Evolutionary conservation across 768 basidiomycete species (phyloP).

Genomic region (Hericium coralloides): DNA sequence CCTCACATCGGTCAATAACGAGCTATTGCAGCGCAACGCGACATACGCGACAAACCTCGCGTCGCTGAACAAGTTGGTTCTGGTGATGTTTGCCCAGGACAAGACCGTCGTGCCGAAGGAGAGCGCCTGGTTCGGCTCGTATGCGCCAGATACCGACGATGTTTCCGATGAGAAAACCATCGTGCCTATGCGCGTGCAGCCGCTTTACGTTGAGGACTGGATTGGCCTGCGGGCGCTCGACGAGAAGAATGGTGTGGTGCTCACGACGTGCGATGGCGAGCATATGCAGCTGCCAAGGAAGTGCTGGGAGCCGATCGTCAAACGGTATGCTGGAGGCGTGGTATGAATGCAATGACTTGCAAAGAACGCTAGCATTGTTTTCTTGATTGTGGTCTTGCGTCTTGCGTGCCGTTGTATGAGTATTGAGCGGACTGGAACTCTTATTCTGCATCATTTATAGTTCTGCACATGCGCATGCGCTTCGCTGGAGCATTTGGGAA

Average conservation of each 20-base stretch:
- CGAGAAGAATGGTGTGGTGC: constrained; percentile 47
- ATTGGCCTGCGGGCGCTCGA: constrained; percentile 70
- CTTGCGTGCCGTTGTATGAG: too few relatives aligned
- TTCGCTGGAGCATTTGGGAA: too few relatives aligned
- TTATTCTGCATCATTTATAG: too few relatives aligned
- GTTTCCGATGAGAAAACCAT: constrained; percentile 26
- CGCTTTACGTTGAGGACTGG: constrained; percentile 72
- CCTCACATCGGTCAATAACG: constrained; percentile 74
- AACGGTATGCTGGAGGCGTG: constrained; percentile 18
- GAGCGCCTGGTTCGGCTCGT: constrained; percentile 80
- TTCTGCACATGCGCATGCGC: too few relatives aligned
- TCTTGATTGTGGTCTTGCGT: too few relatives aligned
- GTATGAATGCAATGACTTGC: background rate
- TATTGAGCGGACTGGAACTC: too few relatives aligned
- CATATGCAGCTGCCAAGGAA: constrained; percentile 59
- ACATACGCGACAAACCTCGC: constrained; percentile 55
- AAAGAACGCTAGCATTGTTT: too few relatives aligned
- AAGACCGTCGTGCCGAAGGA: constrained; percentile 78
- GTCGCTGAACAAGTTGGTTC: constrained; percentile 56
- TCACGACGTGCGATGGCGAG: constrained; percentile 57
- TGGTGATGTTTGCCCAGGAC: constrained; percentile 67
- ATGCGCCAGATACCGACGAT: constrained; percentile 33
- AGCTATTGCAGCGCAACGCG: constrained; percentile 41
- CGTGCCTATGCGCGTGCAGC: constrained; percentile 65
- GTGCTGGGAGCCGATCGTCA: constrained; percentile 25